Percentiles rank a stretch among this genome's conserved stretches.
Evolutionary conservation across 306 rosid species (phyloP).

Genomic region (Amphicarpaea edgeworthii): DNA sequence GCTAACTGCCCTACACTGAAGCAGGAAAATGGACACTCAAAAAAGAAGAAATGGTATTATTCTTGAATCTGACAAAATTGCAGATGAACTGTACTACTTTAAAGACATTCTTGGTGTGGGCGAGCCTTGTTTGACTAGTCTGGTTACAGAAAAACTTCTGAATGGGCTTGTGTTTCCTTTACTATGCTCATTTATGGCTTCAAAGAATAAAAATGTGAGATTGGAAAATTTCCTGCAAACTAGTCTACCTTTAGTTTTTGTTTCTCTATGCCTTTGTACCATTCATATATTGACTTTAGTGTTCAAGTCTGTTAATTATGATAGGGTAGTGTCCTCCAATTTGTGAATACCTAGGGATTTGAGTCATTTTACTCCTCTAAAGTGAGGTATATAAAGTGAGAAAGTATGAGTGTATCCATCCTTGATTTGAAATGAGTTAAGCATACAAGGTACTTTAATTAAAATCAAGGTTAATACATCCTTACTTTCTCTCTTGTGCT

Average conservation of each 20-base stretch:
- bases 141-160: conserved; percentile 71
- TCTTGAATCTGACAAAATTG: conserved; percentile 70
- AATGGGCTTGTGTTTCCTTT: conserved; percentile 68
- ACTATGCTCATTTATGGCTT: conserved; percentile 61
- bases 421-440: conserved; percentile 17
- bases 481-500: background rate
- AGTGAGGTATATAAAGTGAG: background rate
- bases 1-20: conserved; percentile 39
- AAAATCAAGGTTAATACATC: background rate
- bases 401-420: background rate
- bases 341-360: background rate
- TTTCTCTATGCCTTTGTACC: conserved; percentile 18
- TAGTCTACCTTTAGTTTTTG: conserved; percentile 37
- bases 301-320: conserved; percentile 39
- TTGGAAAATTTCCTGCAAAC: conserved; percentile 40
- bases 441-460: background rate
- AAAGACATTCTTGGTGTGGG: conserved; percentile 73
- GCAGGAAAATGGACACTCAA: conserved; percentile 61
- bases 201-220: conserved; percentile 67
- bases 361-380: background rate
- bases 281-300: conserved; percentile 13
- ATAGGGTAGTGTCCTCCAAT: conserved; percentile 26
- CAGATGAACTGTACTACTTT: conserved; percentile 77
- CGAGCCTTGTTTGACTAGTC: conserved; percentile 57
- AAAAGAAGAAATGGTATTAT: conserved; percentile 61